These are phyloP conservation scores for Erythrobasidium hasegawianum DNA, from an alignment of 1,284 basidiomycete genomes.

Conservation along the genomic window DNA sequence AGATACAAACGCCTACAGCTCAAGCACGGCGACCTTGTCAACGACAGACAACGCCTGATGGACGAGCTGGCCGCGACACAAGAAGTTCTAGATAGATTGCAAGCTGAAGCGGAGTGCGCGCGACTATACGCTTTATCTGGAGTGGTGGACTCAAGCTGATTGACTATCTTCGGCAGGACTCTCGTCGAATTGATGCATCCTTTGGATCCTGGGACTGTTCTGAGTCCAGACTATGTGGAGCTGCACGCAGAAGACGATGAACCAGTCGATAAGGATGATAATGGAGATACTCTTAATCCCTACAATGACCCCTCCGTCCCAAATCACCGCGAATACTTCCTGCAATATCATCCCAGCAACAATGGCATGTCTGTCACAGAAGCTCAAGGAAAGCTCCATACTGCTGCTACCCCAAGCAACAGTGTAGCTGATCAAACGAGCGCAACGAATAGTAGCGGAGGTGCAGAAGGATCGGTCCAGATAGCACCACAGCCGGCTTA, in stretches of 20 bases:
- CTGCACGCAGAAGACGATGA: constrained; percentile 10
- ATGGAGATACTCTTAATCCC: background rate
- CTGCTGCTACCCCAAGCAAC: too few relatives aligned
- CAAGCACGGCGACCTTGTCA: constrained; percentile 20
- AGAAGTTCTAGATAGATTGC: constrained; percentile 17
- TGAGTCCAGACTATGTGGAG: constrained; percentile 27
- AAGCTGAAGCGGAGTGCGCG: constrained; percentile 30
- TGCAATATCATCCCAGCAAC: background rate
- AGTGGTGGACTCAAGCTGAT: too few relatives aligned
- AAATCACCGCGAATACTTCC: background rate
- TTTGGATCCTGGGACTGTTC: constrained; percentile 20
- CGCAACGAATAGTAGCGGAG: too few relatives aligned
- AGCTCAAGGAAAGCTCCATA: too few relatives aligned
- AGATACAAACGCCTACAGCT: constrained; percentile 18
- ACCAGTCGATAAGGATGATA: background rate
- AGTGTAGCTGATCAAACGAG: too few relatives aligned
- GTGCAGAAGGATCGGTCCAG: too few relatives aligned
- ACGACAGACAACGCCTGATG: constrained; percentile 20
- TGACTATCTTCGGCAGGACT: too few relatives aligned
- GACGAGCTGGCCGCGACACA: constrained; percentile 19
- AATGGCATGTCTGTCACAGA: too few relatives aligned
- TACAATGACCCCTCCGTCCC: constrained; percentile 1
- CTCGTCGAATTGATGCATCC: constrained; percentile 32
- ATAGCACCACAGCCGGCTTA: too few relatives aligned
- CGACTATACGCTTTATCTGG: too few relatives aligned